These are phyloP conservation scores for Polygonum aviculare DNA, from an alignment of 148 eudicot species.

Conservation along the genomic window DNA sequence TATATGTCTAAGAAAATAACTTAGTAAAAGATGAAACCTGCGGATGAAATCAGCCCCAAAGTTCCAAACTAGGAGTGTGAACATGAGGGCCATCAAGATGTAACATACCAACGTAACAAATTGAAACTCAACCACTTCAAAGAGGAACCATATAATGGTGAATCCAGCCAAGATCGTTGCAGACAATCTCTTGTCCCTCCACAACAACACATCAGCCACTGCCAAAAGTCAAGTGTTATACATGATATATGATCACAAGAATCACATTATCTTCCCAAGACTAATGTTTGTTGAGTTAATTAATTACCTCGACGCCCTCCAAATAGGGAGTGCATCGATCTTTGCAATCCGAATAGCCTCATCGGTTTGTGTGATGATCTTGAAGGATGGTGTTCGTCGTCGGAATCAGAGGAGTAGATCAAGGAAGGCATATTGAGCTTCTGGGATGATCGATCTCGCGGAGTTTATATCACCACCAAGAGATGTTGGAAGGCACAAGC, in stretches of 20 bases:
- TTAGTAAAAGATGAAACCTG: conserved; percentile 19
- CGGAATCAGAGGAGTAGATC: conserved; percentile 23
- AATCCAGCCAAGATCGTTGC: conserved; percentile 37
- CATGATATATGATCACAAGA: no score
- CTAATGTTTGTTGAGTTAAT: neutral
- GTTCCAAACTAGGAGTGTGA: conserved; percentile 37
- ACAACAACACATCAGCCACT: conserved; percentile 55
- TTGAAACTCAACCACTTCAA: conserved; percentile 59
- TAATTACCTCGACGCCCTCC: conserved; percentile 44
- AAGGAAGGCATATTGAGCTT: conserved; percentile 17
- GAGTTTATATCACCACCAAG: neutral
- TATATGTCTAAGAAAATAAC: neutral
- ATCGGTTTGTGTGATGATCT: conserved; percentile 6
- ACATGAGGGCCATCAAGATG: conserved; percentile 36
- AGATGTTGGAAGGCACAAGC: neutral
- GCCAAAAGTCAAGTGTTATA: conserved; percentile 5
- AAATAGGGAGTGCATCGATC: conserved; percentile 39
- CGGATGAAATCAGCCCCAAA: conserved; percentile 31
- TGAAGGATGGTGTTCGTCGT: conserved; percentile 10
- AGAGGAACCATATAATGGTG: conserved; percentile 51
- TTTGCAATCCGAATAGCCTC: conserved; percentile 17
- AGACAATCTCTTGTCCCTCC: conserved; percentile 51
- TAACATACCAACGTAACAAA: conserved; percentile 45
- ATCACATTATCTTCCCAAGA: no score
- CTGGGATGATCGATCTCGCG: neutral